These are phyloP conservation scores for Pholiota microspora DNA, from an alignment of 768 basidiomycete genomes.

Conservation along the genomic window DNA sequence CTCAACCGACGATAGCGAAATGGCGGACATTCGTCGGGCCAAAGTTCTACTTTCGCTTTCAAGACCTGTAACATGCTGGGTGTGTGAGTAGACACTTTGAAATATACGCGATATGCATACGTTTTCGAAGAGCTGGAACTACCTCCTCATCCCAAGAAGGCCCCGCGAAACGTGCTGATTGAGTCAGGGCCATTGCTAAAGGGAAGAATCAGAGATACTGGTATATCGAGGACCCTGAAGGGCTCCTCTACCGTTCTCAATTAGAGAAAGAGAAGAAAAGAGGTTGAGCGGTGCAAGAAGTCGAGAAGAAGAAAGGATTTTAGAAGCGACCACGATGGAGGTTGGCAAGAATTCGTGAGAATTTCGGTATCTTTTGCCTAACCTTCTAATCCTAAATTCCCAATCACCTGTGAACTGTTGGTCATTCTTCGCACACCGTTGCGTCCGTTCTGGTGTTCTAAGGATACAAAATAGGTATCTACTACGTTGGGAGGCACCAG, in stretches of 20 bases:
- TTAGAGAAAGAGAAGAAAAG: too few relatives aligned
- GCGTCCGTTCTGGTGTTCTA: too few relatives aligned
- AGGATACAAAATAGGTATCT: too few relatives aligned
- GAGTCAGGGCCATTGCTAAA: conserved; percentile 39
- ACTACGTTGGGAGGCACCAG: too few relatives aligned
- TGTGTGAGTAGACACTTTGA: neutral
- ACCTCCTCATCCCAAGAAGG: conserved; percentile 82
- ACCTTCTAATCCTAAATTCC: neutral
- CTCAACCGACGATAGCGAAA: conserved; percentile 19
- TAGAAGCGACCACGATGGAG: conserved; percentile 5
- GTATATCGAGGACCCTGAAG: neutral
- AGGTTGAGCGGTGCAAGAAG: too few relatives aligned
- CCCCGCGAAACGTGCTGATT: conserved; percentile 38
- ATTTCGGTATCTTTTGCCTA: neutral
- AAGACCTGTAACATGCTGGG: conserved; percentile 50
- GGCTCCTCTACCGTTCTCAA: conserved; percentile 1
- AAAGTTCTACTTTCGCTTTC: conserved; percentile 80
- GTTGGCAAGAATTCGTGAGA: conserved; percentile 9
- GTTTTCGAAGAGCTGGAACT: conserved; percentile 77
- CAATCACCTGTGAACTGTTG: neutral
- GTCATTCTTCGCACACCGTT: neutral
- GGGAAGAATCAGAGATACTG: neutral
- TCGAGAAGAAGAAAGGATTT: conserved; percentile 1
- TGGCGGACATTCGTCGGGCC: conserved; percentile 29
- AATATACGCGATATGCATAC: conserved; percentile 40